Evolutionary conservation across 805 yeast genomes (phyloP).

Genomic region (Ogataea nitratoaversa): DNA sequence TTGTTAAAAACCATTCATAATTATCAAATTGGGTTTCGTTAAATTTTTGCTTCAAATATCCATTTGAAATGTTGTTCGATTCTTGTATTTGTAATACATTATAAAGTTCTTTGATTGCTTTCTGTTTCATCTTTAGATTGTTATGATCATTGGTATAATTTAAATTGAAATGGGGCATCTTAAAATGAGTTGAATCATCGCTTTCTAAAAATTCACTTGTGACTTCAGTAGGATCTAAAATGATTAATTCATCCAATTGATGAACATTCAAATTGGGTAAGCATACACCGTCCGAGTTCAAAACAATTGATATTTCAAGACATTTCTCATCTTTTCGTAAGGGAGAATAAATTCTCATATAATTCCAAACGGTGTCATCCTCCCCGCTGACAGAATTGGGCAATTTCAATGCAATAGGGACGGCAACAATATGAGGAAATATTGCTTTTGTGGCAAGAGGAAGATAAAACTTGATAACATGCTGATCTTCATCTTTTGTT

Average conservation of each 20-base stretch:
- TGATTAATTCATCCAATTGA: not conserved
- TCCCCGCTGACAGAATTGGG: not conserved
- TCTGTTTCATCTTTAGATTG: not conserved
- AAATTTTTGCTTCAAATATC: conserved; percentile 12
- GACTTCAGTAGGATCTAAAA: not conserved
- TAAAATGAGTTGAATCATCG: not conserved
- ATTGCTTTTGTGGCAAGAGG: conserved; percentile 23
- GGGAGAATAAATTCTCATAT: not conserved
- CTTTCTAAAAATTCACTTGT: not conserved
- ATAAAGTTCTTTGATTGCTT: conserved; percentile 19
- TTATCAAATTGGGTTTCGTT: conserved; percentile 2
- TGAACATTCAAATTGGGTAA: not conserved
- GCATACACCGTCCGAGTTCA: too few species aligned
- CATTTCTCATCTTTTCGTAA: not conserved
- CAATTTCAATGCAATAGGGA: not conserved
- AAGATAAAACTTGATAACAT: conserved; percentile 18
- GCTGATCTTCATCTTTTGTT: conserved; percentile 10
- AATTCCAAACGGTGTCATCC: not conserved
- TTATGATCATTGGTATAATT: too few species aligned
- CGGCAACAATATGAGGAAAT: not conserved
- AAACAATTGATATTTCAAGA: conserved; percentile 6
- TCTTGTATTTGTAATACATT: conserved; percentile 23
- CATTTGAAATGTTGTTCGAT: conserved; percentile 14
- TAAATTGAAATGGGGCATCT: not conserved
- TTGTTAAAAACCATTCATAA: conserved; percentile 21